phyloP scores from a whole-genome alignment of 139 green algal species.

The Gonium pectorale region DNA sequence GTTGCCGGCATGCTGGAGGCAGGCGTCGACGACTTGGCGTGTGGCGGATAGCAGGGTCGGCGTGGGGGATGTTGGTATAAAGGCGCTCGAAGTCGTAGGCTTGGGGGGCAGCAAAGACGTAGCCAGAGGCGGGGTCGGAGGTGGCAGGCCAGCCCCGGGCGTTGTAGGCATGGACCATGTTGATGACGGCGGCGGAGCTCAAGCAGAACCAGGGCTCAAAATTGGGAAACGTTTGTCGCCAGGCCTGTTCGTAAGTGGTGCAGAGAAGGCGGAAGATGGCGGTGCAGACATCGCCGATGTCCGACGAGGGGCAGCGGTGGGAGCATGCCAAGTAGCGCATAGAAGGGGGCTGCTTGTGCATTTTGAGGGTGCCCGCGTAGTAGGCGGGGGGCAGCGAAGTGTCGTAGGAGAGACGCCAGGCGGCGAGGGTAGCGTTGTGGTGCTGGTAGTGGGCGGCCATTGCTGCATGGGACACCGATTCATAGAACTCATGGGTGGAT shows the following conservation, averaged over 20 bases:
- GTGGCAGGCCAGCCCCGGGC: not conserved
- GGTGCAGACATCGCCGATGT: not conserved
- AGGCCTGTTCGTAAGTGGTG: not conserved
- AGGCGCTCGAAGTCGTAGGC: constrained; percentile 5
- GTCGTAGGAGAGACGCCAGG: too few relatives aligned
- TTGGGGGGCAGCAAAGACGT: not conserved
- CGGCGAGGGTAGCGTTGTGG: too few relatives aligned
- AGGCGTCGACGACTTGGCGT: too few relatives aligned
- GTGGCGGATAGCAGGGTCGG: too few relatives aligned
- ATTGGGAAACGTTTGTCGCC: not conserved
- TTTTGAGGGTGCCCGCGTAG: constrained; percentile 18
- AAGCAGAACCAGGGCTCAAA: not conserved
- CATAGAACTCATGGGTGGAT: too few relatives aligned
- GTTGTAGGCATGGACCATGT: constrained; percentile 14
- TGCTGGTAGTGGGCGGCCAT: too few relatives aligned
- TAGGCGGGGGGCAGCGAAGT: not conserved
- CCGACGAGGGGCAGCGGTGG: not conserved
- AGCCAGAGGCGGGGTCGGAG: not conserved
- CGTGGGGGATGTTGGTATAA: constrained; percentile 27
- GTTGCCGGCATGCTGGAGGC: too few relatives aligned
- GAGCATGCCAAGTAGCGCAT: constrained; percentile 14
- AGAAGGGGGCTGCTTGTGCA: constrained; percentile 4
- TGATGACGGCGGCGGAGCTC: not conserved
- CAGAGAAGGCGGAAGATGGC: not conserved
- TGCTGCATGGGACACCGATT: too few relatives aligned